These are phyloP conservation scores for Sugiyamaella chiloensis DNA, from an alignment of 805 yeast species.

Conservation along the genomic window DNA sequence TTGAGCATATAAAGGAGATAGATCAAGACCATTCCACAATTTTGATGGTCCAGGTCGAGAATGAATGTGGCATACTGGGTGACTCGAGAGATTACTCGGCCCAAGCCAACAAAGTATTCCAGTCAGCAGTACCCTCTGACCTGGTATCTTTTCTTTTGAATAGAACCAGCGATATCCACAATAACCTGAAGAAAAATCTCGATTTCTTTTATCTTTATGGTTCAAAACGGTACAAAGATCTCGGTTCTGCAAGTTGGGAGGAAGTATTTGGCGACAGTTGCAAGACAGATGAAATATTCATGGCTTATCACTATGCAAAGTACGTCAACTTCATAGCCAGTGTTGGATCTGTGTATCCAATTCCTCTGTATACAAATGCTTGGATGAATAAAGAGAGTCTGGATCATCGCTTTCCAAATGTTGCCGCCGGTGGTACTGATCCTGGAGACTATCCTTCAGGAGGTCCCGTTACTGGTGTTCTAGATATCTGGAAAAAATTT, in stretches of 20 bases:
- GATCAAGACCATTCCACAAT: conserved; percentile 16
- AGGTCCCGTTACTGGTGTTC: conserved; percentile 16
- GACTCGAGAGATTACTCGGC: conserved; percentile 16
- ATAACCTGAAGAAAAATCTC: conserved; percentile 5
- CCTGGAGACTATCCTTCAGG: conserved; percentile 24
- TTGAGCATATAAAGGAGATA: conserved; percentile 14
- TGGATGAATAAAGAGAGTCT: conserved; percentile 14
- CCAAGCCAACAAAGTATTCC: conserved; percentile 9
- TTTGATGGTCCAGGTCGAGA: conserved; percentile 21
- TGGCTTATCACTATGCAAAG: conserved; percentile 21
- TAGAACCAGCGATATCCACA: background rate
- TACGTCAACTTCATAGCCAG: conserved; percentile 18
- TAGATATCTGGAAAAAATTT: conserved; percentile 20
- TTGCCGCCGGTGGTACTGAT: conserved; percentile 18
- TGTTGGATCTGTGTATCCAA: conserved; percentile 13
- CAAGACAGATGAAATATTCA: conserved; percentile 19
- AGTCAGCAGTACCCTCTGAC: conserved; percentile 12
- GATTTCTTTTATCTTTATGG: background rate
- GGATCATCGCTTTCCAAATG: background rate
- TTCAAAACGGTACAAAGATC: background rate
- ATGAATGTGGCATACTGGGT: conserved; percentile 21
- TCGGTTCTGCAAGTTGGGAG: conserved; percentile 11
- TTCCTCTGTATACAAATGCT: conserved; percentile 21
- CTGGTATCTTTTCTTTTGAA: conserved; percentile 1
- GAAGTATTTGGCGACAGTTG: conserved; percentile 15